Percentiles rank a stretch among this genome's conserved stretches.
Conservation (phyloP, 352 stramenopile genomes). For the Pythium biforme region DNA sequence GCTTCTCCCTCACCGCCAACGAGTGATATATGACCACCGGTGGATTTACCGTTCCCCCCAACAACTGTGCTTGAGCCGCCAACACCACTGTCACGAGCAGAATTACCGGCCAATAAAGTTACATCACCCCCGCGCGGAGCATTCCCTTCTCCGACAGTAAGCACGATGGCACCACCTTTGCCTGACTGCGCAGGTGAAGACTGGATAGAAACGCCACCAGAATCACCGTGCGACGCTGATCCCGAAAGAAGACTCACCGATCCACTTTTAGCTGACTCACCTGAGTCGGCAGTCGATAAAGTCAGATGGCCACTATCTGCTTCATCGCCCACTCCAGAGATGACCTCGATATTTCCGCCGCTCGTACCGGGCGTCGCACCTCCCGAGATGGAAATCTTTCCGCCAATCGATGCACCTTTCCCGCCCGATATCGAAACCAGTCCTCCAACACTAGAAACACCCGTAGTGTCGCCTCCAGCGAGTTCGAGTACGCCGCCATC, state of each 20-base stretch:
- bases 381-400: slow-evolving; percentile 27
- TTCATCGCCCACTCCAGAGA: slow-evolving; percentile 1
- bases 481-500: slow-evolving; percentile 33
- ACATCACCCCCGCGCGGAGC: slow-evolving; percentile 27
- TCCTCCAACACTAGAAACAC: slow-evolving; percentile 34
- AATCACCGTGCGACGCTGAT: slow-evolving; percentile 2
- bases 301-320: slow-evolving; percentile 7
- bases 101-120: slow-evolving; percentile 29
- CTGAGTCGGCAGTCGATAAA: not conserved
- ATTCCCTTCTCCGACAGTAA: slow-evolving; percentile 31
- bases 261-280: slow-evolving; percentile 2
- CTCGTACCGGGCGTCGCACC: slow-evolving; percentile 31
- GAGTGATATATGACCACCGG: slow-evolving; percentile 31
- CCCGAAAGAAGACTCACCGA: not conserved
- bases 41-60: slow-evolving; percentile 22
- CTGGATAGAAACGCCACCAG: not conserved
- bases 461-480: slow-evolving; percentile 26
- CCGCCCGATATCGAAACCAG: slow-evolving; percentile 32
- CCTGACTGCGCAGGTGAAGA: slow-evolving; percentile 32
- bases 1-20: slow-evolving; percentile 25
- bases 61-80: slow-evolving; percentile 27
- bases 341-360: slow-evolving; percentile 34
- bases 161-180: slow-evolving; percentile 30
- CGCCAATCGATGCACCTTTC: slow-evolving; percentile 29
- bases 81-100: slow-evolving; percentile 22